Evolutionary conservation across 441 rosid species (phyloP).

Genomic region (Lagerstroemia fauriei): DNA sequence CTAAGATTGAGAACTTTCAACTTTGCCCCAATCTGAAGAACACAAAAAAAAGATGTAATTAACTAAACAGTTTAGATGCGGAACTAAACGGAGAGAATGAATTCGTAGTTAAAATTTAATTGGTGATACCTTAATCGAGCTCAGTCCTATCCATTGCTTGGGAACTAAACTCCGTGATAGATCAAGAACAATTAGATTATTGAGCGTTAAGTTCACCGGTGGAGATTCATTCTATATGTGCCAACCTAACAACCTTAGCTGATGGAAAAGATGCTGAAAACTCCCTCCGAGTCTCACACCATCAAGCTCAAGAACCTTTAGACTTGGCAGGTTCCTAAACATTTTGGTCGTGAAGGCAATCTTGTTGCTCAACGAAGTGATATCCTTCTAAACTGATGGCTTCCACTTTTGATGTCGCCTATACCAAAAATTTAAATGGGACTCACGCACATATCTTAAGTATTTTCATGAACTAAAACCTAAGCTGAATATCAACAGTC

Average conservation of each 20-base stretch:
- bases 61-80: background rate
- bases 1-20: conserved; percentile 4
- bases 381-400: background rate
- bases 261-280: background rate
- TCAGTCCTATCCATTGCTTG: conserved; percentile 12
- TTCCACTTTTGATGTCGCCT: background rate
- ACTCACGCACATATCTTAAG: background rate
- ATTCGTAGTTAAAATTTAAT: background rate
- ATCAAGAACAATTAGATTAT: conserved; percentile 6
- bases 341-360: background rate
- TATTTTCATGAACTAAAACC: background rate
- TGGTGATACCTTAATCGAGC: background rate
- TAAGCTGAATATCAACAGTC: too few species aligned
- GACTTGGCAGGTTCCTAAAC: background rate
- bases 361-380: background rate
- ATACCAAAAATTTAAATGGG: background rate
- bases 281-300: background rate
- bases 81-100: background rate
- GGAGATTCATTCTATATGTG: background rate
- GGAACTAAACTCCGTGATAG: background rate
- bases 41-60: background rate
- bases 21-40: background rate
- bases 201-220: background rate
- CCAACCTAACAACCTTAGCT: conserved; percentile 14
- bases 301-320: conserved; percentile 7